Evolutionary conservation across 2,329 filamentous ascomycete genomes (phyloP).

Genomic region (Paecilomyces formosus): DNA sequence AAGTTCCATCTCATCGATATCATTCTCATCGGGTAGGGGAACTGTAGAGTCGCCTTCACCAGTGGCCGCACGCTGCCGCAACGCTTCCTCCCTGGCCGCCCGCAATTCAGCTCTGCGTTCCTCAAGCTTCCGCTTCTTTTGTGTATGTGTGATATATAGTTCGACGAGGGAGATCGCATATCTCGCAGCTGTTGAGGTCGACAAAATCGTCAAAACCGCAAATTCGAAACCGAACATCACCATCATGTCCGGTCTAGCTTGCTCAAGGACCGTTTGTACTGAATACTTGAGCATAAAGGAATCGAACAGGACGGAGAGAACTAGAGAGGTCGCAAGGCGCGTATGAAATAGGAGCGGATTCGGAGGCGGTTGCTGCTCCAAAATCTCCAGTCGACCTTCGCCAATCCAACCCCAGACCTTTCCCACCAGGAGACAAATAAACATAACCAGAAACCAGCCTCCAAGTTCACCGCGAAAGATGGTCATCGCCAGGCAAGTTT

Average conservation of each 20-base stretch:
- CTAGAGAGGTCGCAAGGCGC: conserved; percentile 69
- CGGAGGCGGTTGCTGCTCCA: conserved; percentile 89
- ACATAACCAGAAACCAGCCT: conserved; percentile 93
- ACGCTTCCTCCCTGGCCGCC: conserved; percentile 42
- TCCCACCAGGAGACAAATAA: conserved; percentile 80
- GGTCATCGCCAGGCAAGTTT: conserved; percentile 96
- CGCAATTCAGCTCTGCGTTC: conserved; percentile 63
- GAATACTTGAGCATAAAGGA: conserved; percentile 73
- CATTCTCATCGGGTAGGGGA: conserved; percentile 58
- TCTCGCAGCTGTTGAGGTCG: conserved; percentile 67
- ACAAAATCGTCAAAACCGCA: conserved; percentile 73
- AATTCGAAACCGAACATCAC: conserved; percentile 99
- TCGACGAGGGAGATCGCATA: conserved; percentile 76
- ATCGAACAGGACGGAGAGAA: conserved; percentile 74
- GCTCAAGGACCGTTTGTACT: conserved; percentile 71
- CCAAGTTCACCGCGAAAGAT: conserved; percentile 95
- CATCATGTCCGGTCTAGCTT: conserved; percentile 97
- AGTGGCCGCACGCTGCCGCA: conserved; percentile 27
- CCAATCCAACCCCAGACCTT: conserved; percentile 99
- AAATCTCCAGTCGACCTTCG: conserved; percentile 83
- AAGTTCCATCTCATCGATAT: conserved; percentile 86
- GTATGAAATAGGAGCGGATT: conserved; percentile 85
- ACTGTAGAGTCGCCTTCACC: conserved; percentile 27
- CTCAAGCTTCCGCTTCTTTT: conserved; percentile 62
- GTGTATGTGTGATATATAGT: conserved; percentile 63